Conservation (phyloP, 106 monocot genomes). For the Dioscorea zingiberensis region DNA sequence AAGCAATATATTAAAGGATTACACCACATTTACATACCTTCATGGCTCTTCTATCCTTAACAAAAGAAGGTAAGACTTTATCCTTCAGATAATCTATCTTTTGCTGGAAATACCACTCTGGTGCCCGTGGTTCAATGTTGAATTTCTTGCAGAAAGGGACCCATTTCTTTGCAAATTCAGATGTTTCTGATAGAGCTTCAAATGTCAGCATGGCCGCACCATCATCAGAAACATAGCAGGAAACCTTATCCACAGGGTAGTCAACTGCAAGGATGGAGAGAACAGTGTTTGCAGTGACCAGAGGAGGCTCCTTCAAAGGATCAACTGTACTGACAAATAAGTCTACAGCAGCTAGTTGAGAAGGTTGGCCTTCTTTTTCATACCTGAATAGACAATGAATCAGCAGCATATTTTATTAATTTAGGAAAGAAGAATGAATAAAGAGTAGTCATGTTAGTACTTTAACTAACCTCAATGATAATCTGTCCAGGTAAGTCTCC, state of each 20-base stretch:
- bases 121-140: conserved; percentile 49
- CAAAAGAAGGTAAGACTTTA: conserved; percentile 51
- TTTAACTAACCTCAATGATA: conserved; percentile 57
- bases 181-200: conserved; percentile 54
- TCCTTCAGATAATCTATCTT: conserved; percentile 58
- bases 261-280: conserved; percentile 73
- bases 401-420: background rate
- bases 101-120: conserved; percentile 54
- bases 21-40: conserved; percentile 27
- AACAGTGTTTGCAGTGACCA: conserved; percentile 84
- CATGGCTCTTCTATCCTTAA: conserved; percentile 57
- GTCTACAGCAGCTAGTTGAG: conserved; percentile 52
- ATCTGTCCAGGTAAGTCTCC: conserved; percentile 77
- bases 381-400: conserved; percentile 30
- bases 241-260: conserved; percentile 75
- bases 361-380: conserved; percentile 76
- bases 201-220: conserved; percentile 63
- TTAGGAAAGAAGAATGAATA: background rate
- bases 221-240: conserved; percentile 75
- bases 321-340: conserved; percentile 81
- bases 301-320: conserved; percentile 74
- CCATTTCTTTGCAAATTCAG: conserved; percentile 65
- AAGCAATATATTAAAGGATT: background rate
- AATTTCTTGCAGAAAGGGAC: conserved; percentile 61
- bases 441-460: background rate